Evolutionary conservation across 257 asterid genomes (phyloP), one percentile per base, ranked within the genome.

Genomic region (Nicotiana benthamiana): DNA sequence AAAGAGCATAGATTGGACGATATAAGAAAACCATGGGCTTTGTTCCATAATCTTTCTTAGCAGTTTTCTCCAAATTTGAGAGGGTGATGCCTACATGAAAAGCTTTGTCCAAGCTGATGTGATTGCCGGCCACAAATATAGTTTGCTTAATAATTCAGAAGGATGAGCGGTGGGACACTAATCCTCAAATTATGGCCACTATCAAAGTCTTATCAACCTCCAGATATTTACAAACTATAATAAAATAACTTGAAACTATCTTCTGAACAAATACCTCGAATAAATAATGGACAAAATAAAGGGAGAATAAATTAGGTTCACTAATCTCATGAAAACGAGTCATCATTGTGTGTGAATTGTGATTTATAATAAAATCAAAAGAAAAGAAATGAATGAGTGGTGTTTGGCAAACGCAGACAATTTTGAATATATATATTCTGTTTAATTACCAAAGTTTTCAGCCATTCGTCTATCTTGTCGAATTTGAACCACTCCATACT

Each of bases 91-190:
- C 48, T 53, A 75, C 3, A 16, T 5, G 8, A 13, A 68, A 79
- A 43, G 82, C 60, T 20, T 88, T 26, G 61, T 3, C 83, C 84
- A 77, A 80, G 75, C 46, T 77, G 62, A 85, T 75, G 86, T 66
- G 80, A 83, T 82, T 83, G 89, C 90, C 84, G 85, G 87, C 89
- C 87, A 83, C 76, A 78, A 54, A 18, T 72, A 68, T 72, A 68
- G 24, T 7, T 68, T 51, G 62, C 86, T 85, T 80, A 87, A 80
- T 80, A 82, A 85, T 67, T 83, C 40, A 22, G 52, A 59, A 48
- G 48, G 6, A 46, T 60, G 51, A 22, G 32, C 56, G 46, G 51
- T 22, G 66, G 10, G 54, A 30, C 54, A 82, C 13, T 27, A 67
- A 30, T 46, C 78, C 78, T 46, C 61, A 48, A 74, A 48, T 74